Evolutionary conservation across 192 early-diverging fungal genomes (phyloP).

Genomic region (Coemansia furcata): DNA sequence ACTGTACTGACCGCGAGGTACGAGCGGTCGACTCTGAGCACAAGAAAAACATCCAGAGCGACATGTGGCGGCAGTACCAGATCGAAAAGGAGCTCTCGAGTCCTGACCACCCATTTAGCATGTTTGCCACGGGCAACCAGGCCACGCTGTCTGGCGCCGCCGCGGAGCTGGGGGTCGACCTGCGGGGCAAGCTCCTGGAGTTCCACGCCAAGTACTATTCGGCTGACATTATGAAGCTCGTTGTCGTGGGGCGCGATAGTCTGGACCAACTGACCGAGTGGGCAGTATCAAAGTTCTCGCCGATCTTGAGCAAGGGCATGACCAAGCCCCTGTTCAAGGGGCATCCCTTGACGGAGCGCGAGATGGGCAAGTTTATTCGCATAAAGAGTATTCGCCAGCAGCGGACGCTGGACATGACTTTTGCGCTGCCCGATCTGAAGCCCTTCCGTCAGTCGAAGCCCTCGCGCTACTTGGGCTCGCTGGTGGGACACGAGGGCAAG

Average conservation of each 20-base stretch:
- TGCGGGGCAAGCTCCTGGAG: conserved; percentile 79
- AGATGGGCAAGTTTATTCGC: conserved; percentile 70
- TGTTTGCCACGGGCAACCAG: conserved; percentile 91
- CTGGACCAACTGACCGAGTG: conserved; percentile 81
- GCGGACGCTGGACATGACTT: conserved; percentile 75
- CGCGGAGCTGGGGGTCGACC: conserved; percentile 72
- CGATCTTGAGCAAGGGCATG: conserved; percentile 73
- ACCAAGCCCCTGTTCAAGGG: conserved; percentile 65
- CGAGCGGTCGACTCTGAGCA: conserved; percentile 96
- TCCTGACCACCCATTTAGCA: conserved; percentile 75
- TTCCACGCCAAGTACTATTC: conserved; percentile 91
- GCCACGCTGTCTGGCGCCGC: conserved; percentile 66
- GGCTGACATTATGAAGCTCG: conserved; percentile 93
- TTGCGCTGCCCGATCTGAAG: conserved; percentile 82
- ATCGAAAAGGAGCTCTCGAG: conserved; percentile 78
- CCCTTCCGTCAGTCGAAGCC: conserved; percentile 61
- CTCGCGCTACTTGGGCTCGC: conserved; percentile 74
- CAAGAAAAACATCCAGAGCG: conserved; percentile 91
- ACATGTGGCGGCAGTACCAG: conserved; percentile 88
- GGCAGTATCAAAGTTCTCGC: conserved; percentile 78
- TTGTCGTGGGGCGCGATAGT: conserved; percentile 83
- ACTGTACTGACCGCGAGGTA: conserved; percentile 91
- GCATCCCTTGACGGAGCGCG: conserved; percentile 71
- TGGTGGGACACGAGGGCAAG: conserved; percentile 88
- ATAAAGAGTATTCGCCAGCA: conserved; percentile 80